Base-by-base conservation (phyloP, 228 moss, liverwort and hornwort species). In the Sphagnum magellanicum region DNA sequence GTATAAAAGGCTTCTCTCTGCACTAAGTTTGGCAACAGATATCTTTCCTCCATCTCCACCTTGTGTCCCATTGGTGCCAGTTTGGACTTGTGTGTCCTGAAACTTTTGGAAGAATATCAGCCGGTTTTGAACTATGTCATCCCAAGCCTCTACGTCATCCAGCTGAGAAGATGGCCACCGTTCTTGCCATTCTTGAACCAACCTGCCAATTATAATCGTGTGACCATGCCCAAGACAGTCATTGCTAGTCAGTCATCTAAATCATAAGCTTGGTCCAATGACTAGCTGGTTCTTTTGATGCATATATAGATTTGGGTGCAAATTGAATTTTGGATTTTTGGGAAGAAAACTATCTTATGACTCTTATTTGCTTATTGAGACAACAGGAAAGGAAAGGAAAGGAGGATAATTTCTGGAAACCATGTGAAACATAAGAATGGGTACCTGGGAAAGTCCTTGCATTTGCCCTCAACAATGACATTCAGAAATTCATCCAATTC, bases 91-190 rank as follows among this genome's bases (percentile, higher is more conserved):
- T 32, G 32, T 32, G 32, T 75, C 89, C 66, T 92, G 89, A 66
- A 92, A 72, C 67, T 88, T 77, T 6, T 86, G 70, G 70, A 90
- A 81, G 74, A 92, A 95, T 4, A 86, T 16, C 4, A 92, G 78
- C 8, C 95, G 87, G 53, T 88, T 91, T n/a, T 95, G 89, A 53
- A 91, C 88, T 62, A 92, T 66, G 72, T 95, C 92, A 77, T 89
- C 92, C 95, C 95, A 95, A 74, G 88, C 89, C 78, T 91, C 95
- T 65, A 92, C 95, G 68, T 83, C 76, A 74, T 90, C 90, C 69
- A 86, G 73, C 63, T 82, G 76, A 6, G 86, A n/a, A 68, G 95
- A 91, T 15, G 95, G 92, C 95, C 95, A 95, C 58, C 95, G 92
- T 58, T 88, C 82, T 57, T 81, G 87, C 95, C 95, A 95, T 70